Evolutionary conservation across 306 rosid species (phyloP).

Genomic region (Cucumis cinereus): DNA sequence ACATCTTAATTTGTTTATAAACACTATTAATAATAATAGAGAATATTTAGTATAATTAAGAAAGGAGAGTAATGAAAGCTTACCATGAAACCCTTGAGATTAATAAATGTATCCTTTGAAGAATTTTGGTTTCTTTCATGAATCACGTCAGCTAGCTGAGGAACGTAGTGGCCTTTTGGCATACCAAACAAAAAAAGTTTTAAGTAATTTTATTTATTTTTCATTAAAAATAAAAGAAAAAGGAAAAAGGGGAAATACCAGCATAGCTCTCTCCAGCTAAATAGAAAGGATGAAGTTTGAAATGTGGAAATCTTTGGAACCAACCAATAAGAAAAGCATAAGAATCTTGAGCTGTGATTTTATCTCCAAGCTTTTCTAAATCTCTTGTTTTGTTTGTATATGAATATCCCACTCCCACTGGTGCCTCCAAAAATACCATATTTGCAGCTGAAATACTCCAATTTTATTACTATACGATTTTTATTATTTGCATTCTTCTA

Average conservation of each 20-base stretch:
- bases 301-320: constrained; percentile 50
- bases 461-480: too few species aligned
- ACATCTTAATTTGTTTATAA: too few species aligned
- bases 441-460: constrained; percentile 34
- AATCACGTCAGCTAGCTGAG: constrained; percentile 67
- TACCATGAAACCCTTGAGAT: constrained; percentile 68
- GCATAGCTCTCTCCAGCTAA: constrained; percentile 66
- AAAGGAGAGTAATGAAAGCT: too few species aligned
- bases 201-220: too few species aligned
- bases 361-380: constrained; percentile 37
- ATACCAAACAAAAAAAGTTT: background rate
- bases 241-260: constrained; percentile 13
- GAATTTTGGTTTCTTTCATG: constrained; percentile 28
- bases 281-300: constrained; percentile 38
- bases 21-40: too few species aligned
- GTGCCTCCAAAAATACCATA: constrained; percentile 57
- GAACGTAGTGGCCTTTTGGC: constrained; percentile 62
- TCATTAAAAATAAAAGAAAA: background rate
- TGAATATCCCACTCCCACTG: constrained; percentile 60
- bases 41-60: too few species aligned
- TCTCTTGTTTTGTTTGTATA: constrained; percentile 47
- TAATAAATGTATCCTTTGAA: constrained; percentile 22
- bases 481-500: too few species aligned
- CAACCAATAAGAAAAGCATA: constrained; percentile 40
- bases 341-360: constrained; percentile 38